Base-by-base conservation (phyloP, 257 asterid species). In the Forsythia suspensa region DNA sequence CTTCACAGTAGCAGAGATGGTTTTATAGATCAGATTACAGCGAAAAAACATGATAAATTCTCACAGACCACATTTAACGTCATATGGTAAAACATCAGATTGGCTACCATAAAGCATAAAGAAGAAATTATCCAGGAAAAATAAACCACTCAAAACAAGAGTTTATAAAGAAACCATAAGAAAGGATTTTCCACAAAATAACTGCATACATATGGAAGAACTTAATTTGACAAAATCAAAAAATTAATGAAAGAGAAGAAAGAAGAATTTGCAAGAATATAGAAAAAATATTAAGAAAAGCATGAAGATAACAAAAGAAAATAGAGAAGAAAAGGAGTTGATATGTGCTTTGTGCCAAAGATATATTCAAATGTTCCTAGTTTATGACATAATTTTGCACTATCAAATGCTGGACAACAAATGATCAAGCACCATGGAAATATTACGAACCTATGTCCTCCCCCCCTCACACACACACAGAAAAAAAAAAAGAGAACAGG, bases 21-120 rank as follows among this genome's bases (percentile, higher is more conserved):
- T 52, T 76, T 43, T 10, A 74, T 38, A 41, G 59, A 78, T 68
- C 76, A 81, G 71, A 55, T 81, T 63, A 79, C 13, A 74, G 48
- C 6, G 0, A 79, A 72, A 36, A 46, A 79, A 70, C 29, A 72
- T 51, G 37, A 55, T 36, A 75, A 80, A 55, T 38, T 40, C 48
- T 70, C 70, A 71, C 24, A 21, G 21, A 76, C 4, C 46, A 72
- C 42, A 55, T 39, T 68, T 55, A 76, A 20, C 70, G 65, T 65
- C 61, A 69, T 36, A 73, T 67, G 75, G 41, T n/a, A 63, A 29
- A 39, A 72, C 34, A 55, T 59, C 44, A 12, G 39, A 73, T 20
- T 55, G 73, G 44, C 63, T 34, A n/a, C 4, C 75, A 48, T 65
- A 65, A 67, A 48, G 68, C 69, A 67, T 72, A 55, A 61, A 7